Conservation (phyloP, 2,329 filamentous ascomycete genomes). For the Trichoderma gracile region DNA sequence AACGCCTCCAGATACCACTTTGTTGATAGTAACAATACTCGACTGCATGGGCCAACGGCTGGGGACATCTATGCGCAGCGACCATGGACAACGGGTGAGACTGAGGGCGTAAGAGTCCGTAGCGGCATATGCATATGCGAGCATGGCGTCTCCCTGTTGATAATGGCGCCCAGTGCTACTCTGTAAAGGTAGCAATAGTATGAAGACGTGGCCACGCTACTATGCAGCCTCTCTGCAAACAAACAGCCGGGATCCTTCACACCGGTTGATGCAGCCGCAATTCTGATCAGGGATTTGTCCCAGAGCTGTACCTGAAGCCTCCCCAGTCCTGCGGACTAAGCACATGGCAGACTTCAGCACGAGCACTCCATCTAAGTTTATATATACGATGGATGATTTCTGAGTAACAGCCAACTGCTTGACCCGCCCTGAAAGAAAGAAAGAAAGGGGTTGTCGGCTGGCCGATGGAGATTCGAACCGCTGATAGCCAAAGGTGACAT, state of each 20-base stretch:
- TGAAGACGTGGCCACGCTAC: constrained; percentile 19
- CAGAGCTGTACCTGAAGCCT: not conserved
- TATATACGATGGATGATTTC: too few species aligned
- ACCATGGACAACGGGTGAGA: too few species aligned
- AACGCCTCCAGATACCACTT: constrained; percentile 9
- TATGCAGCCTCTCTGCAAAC: constrained; percentile 1
- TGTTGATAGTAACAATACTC: not conserved
- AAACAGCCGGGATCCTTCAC: not conserved
- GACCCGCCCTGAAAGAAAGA: not conserved
- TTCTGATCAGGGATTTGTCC: not conserved
- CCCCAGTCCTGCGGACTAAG: not conserved
- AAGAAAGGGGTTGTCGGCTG: not conserved
- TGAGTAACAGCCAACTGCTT: not conserved
- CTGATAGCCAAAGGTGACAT: not conserved
- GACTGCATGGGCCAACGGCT: not conserved
- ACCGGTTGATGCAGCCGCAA: not conserved
- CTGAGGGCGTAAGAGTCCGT: too few species aligned
- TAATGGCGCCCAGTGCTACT: not conserved
- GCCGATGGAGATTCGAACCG: not conserved
- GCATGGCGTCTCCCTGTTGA: too few species aligned
- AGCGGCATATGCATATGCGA: too few species aligned
- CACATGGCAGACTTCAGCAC: not conserved
- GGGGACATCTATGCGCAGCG: not conserved
- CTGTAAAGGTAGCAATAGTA: not conserved
- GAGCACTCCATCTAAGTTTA: too few species aligned